These are phyloP conservation scores for Furcasterigmium sp. DNA, from an alignment of 2,329 filamentous ascomycete genomes.

Conservation along the genomic window DNA sequence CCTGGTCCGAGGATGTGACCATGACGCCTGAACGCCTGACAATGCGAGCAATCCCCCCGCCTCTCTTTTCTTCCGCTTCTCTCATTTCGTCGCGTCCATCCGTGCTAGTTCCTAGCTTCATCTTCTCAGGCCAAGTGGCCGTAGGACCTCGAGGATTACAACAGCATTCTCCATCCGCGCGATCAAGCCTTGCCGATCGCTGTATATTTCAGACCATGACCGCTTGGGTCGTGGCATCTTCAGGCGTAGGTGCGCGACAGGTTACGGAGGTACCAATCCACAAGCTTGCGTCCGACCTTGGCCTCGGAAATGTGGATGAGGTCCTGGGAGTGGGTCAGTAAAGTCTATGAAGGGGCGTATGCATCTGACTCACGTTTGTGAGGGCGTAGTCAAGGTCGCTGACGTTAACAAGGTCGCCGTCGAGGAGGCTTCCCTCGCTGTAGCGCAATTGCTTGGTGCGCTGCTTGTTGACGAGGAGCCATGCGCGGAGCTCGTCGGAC, in stretches of 20 bases:
- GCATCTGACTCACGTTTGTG: conserved; percentile 42
- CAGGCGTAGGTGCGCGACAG: conserved; percentile 86
- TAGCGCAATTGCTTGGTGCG: conserved; percentile 94
- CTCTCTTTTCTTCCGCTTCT: neutral
- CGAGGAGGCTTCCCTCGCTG: conserved; percentile 81
- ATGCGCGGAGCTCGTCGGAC: conserved; percentile 90
- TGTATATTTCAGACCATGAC: neutral
- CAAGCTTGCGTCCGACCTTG: conserved; percentile 93
- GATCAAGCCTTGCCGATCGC: too few relatives aligned
- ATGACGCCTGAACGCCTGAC: conserved; percentile 4
- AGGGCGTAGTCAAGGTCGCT: conserved; percentile 97
- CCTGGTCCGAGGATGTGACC: conserved; percentile 2
- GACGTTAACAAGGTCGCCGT: conserved; percentile 88
- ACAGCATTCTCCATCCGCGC: too few relatives aligned
- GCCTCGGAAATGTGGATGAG: conserved; percentile 98
- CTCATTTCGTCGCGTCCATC: conserved; percentile 9
- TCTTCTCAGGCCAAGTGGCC: too few relatives aligned
- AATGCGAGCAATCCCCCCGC: conserved; percentile 4
- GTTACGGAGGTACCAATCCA: conserved; percentile 99
- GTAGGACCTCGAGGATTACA: too few relatives aligned
- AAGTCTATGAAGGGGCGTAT: neutral
- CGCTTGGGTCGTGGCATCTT: neutral
- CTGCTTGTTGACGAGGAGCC: conserved; percentile 97
- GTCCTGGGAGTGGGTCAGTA: conserved; percentile 52
- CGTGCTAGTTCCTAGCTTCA: conserved; percentile 2